Percentiles rank a stretch among this genome's conserved stretches.
These are phyloP conservation scores for Populus hybrid DNA, from an alignment of 441 rosid species.

Conservation along the genomic window DNA sequence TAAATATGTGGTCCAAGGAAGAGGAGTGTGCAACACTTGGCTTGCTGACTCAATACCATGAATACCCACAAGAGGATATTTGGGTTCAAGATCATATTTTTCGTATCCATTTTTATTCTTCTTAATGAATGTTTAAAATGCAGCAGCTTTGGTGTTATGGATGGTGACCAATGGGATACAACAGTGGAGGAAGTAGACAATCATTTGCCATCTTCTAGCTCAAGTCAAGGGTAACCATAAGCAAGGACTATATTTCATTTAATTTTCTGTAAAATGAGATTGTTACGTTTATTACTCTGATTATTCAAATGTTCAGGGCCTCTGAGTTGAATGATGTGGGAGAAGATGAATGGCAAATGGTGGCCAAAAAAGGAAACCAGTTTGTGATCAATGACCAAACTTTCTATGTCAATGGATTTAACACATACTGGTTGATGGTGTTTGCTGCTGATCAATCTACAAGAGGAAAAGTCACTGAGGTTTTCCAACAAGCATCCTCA, in stretches of 20 bases:
- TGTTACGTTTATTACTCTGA: background rate
- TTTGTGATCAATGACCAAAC: constrained; percentile 66
- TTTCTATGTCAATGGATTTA: constrained; percentile 91
- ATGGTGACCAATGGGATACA: constrained; percentile 27
- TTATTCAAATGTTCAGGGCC: constrained; percentile 17
- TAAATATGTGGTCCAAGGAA: constrained; percentile 30
- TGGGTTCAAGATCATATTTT: constrained; percentile 17
- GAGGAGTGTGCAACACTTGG: constrained; percentile 5
- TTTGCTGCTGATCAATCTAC: constrained; percentile 88
- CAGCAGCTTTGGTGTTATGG: constrained; percentile 19
- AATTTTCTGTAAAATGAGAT: background rate
- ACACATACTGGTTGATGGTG: constrained; percentile 95
- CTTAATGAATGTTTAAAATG: constrained; percentile 14
- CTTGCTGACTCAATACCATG: constrained; percentile 28
- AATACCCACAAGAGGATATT: constrained; percentile 20
- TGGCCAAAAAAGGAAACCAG: constrained; percentile 65
- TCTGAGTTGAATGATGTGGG: constrained; percentile 31
- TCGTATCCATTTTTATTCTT: constrained; percentile 21
- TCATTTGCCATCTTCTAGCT: constrained; percentile 28
- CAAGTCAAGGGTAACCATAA: constrained; percentile 36
- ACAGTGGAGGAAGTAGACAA: constrained; percentile 36
- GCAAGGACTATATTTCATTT: background rate
- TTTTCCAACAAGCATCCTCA: constrained; percentile 81
- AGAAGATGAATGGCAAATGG: constrained; percentile 76
- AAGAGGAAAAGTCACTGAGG: constrained; percentile 72